Percentiles rank a stretch among this genome's conserved stretches.
These are phyloP conservation scores for Cucumis sativus DNA, from an alignment of 306 rosid species.

Conservation along the genomic window DNA sequence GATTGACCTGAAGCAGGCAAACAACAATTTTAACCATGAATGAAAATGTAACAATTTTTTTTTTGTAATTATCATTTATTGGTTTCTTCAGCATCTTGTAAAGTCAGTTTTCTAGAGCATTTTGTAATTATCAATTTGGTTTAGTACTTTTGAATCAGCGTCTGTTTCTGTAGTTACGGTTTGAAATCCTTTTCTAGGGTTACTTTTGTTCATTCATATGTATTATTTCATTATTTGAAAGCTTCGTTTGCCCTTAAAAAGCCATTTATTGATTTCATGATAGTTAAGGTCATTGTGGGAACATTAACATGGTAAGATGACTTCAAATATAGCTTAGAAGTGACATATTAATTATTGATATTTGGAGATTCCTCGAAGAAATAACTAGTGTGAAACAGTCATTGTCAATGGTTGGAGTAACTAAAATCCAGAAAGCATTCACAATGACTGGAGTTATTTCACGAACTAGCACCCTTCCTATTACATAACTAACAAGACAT, in stretches of 20 bases:
- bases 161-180: not conserved
- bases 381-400: not conserved
- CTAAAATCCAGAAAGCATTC: not conserved
- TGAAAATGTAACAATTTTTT: not conserved
- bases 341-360: not conserved
- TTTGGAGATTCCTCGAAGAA: not conserved
- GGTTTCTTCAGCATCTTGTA: no score
- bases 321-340: not conserved
- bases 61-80: no score
- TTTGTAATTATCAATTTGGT: not conserved
- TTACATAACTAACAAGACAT: not conserved
- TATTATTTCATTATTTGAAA: not conserved
- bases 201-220: not conserved
- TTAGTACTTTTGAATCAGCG: not conserved
- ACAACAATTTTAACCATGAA: constrained; percentile 4
- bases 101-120: not conserved
- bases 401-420: not conserved
- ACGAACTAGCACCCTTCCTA: not conserved
- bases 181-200: not conserved
- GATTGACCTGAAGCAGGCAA: constrained; percentile 53
- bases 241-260: not conserved
- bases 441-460: not conserved
- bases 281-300: not conserved
- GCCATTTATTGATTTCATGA: not conserved
- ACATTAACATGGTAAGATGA: not conserved